Evolutionary conservation across 2,329 filamentous ascomycete species (phyloP), one percentile per base, ranked within the genome.

Genomic region (Fusarium tuaranense): DNA sequence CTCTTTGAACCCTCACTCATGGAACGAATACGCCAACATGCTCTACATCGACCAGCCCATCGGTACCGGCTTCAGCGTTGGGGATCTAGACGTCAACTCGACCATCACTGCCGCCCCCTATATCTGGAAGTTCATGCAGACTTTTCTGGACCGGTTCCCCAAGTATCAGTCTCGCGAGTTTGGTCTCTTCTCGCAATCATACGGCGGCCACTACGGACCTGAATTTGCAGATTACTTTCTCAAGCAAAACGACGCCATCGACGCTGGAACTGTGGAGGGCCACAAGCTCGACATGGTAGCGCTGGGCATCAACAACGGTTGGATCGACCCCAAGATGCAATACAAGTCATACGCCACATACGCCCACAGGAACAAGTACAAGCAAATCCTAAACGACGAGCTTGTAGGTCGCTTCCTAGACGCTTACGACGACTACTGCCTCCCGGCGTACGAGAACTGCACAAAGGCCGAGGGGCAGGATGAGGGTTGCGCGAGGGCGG

Each of bases 41-140:
- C 87, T 94, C 18, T 94, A 92, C 81, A 89, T 94, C 74, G 92
- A 94, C 75, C 89, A 94, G 80, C 92, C 84, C 5, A 80, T 83
- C 73, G 78, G 78, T 39, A 53, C 72, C 18, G 81, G 81, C 51
- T 82, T 75, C 71, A 80, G 62, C 66, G 78, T 32, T 32, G 81
- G 81, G 53, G 78, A 72, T n/a, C 69, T 77, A 39, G 71, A 76
- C 32, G 70, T 70, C 39, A 79, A 81, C 77, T 77, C 79, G 18
- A 80, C 80, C 20, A 58, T 70, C 44, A 72, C 84, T 78, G 80
- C 80, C 16, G 78, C 80, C 5, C 77, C 76, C 5, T 77, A 78
- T 27, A 63, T 91, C n/a, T 91, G 88, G 89, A 86, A 83, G 4
- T 81, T 91, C n/a, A 79, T 90, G 58, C 89, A 91, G 77, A 86